These are phyloP conservation scores for Trichosporon inkin DNA, from an alignment of 1,284 basidiomycete species.

Conservation along the genomic window DNA sequence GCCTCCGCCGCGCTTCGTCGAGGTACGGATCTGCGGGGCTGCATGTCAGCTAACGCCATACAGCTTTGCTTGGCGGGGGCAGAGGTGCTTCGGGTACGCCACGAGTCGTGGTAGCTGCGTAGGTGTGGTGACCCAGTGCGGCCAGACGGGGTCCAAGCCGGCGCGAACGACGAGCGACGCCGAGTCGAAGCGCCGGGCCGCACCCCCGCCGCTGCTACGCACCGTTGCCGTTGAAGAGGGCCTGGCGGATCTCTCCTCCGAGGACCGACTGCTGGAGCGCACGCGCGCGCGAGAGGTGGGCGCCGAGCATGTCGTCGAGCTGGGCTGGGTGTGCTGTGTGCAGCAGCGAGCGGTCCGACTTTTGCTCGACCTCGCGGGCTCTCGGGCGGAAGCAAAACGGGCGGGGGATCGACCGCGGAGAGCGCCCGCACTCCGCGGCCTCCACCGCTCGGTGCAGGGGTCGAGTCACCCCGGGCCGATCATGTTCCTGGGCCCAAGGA, in stretches of 20 bases:
- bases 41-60: slow-evolving; percentile 8
- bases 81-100: background rate
- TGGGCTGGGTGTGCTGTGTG: background rate
- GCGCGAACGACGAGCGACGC: background rate
- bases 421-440: no score
- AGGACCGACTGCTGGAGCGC: slow-evolving; percentile 28
- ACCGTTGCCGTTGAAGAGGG: slow-evolving; percentile 28
- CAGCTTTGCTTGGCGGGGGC: no score
- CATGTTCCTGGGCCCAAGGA: no score
- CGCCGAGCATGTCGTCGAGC: slow-evolving; percentile 26
- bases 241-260: slow-evolving; percentile 28
- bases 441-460: no score
- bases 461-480: no score
- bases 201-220: background rate
- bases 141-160: background rate
- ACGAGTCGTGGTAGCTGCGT: background rate
- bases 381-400: background rate
- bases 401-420: background rate
- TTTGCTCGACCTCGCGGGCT: background rate
- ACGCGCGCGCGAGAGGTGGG: slow-evolving; percentile 23
- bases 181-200: background rate
- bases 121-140: no score
- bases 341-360: background rate
- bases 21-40: slow-evolving; percentile 67
- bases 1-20: slow-evolving; percentile 91